phyloP scores from a whole-genome alignment of 805 yeast species.

The Ogataea minuta region DNA sequence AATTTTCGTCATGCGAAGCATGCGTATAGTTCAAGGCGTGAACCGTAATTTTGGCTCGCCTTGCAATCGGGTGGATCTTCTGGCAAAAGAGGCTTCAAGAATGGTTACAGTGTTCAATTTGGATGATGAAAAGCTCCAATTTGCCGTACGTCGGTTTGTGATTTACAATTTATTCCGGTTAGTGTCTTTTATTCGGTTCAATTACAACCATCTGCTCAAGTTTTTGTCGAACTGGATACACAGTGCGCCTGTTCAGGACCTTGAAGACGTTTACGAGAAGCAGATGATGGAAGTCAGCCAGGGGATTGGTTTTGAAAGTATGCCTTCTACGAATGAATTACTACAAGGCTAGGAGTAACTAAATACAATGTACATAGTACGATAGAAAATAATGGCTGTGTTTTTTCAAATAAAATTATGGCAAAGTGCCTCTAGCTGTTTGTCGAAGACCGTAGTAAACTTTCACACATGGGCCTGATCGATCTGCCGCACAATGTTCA shows the following conservation, averaged over 20 bases:
- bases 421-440: constrained; percentile 3
- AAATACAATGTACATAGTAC: constrained; percentile 5
- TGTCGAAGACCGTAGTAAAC: constrained; percentile 3
- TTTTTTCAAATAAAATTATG: constrained; percentile 3
- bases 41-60: constrained; percentile 69
- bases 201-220: constrained; percentile 17
- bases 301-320: constrained; percentile 41
- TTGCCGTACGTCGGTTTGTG: constrained; percentile 18
- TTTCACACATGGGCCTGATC: constrained; percentile 19
- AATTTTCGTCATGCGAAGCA: constrained; percentile 63
- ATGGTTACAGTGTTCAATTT: constrained; percentile 20
- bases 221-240: constrained; percentile 9
- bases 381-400: constrained; percentile 6
- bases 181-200: constrained; percentile 30
- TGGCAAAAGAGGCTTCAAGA: constrained; percentile 54
- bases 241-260: constrained; percentile 34
- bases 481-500: constrained; percentile 28
- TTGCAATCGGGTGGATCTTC: constrained; percentile 64
- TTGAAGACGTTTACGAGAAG: constrained; percentile 46
- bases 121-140: constrained; percentile 12
- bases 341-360: constrained; percentile 6
- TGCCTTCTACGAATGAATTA: constrained; percentile 29
- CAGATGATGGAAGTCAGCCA: constrained; percentile 42
- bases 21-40: constrained; percentile 71
- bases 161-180: constrained; percentile 16